A percentile compares a stretch with the other conserved stretches of the same genome.
Conservation (phyloP, 2,329 filamentous ascomycete genomes). For the Claviceps fusiformis region DNA sequence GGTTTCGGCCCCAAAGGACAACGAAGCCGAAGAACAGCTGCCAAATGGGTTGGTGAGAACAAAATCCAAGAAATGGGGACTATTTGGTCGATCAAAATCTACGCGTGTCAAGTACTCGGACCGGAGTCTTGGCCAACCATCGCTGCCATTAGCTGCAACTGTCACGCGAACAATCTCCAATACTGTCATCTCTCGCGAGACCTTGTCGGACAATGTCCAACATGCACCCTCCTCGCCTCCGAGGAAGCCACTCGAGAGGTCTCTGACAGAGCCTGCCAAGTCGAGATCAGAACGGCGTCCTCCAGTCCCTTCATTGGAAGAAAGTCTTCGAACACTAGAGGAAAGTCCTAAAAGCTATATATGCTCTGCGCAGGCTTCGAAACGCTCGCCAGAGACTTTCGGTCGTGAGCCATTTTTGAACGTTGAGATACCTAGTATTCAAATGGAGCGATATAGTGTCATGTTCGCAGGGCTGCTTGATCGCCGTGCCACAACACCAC, state of each 20-base stretch:
- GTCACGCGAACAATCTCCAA: neutral
- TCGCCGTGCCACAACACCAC: constrained; percentile 19
- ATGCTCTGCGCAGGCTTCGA: neutral
- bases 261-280: neutral
- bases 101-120: constrained; percentile 13
- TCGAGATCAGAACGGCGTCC: neutral
- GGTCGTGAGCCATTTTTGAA: constrained; percentile 37
- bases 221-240: neutral
- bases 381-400: neutral
- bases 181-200: neutral
- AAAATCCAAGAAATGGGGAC: constrained; percentile 43
- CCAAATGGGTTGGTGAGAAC: constrained; percentile 18
- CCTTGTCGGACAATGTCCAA: neutral
- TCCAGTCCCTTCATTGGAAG: neutral
- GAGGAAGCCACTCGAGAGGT: neutral
- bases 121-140: constrained; percentile 6
- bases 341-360: too few species aligned
- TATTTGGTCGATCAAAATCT: constrained; percentile 36
- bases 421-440: constrained; percentile 66
- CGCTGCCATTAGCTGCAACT: neutral
- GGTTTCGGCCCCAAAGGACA: constrained; percentile 10
- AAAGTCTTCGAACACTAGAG: neutral
- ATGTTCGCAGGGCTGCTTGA: constrained; percentile 76
- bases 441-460: constrained; percentile 81
- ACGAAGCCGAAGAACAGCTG: constrained; percentile 9